These are phyloP conservation scores for Rosa lucieae DNA, from an alignment of 306 rosid species.

Conservation along the genomic window DNA sequence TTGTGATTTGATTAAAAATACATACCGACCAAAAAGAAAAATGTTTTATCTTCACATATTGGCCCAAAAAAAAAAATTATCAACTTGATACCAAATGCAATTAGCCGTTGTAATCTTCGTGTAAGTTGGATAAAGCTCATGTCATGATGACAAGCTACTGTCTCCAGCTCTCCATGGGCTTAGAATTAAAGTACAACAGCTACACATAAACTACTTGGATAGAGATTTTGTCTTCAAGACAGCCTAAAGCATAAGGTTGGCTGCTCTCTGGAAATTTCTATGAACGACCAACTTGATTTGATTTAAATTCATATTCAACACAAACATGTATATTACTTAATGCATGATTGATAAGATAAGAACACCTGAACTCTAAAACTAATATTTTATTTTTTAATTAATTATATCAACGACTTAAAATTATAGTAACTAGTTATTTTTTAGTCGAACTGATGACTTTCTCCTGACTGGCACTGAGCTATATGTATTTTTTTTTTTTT, in stretches of 20 bases:
- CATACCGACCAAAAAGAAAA: too few relatives aligned
- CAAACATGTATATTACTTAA: not conserved
- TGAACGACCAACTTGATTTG: not conserved
- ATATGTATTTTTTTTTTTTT: too few relatives aligned
- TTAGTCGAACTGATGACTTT: too few relatives aligned
- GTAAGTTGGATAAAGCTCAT: too few relatives aligned
- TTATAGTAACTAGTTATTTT: too few relatives aligned
- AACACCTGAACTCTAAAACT: not conserved
- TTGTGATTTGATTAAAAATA: too few relatives aligned
- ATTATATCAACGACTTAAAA: too few relatives aligned
- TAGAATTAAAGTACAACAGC: not conserved
- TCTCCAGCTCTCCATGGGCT: not conserved
- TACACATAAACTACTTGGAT: not conserved
- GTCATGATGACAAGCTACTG: not conserved
- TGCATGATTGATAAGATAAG: not conserved
- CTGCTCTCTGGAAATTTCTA: not conserved
- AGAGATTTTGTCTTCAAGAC: constrained; percentile 1
- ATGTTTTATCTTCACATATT: too few relatives aligned
- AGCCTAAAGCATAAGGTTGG: not conserved
- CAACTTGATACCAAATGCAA: too few relatives aligned
- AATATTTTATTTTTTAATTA: not conserved
- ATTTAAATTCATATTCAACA: not conserved
- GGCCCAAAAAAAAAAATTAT: too few relatives aligned
- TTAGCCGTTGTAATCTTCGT: too few relatives aligned
- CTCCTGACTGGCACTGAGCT: too few relatives aligned